Evolutionary conservation across 805 yeast genomes (phyloP).

Genomic region (Monosporozyma servazzii): DNA sequence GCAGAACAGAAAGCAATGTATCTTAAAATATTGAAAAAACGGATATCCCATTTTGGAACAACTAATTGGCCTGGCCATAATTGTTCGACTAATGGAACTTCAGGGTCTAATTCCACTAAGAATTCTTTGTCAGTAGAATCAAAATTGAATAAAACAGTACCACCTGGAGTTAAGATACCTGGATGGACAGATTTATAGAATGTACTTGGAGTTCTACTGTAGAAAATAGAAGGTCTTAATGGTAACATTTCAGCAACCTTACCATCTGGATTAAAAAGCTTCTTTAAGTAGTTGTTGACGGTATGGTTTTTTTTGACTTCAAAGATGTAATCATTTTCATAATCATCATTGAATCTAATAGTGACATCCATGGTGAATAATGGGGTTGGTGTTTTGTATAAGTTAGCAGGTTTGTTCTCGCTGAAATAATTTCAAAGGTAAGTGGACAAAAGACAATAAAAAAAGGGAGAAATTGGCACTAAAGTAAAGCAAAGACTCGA

Average conservation of each 20-base stretch:
- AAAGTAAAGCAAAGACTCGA: background rate
- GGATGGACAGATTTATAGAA: constrained; percentile 41
- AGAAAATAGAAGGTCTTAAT: constrained; percentile 71
- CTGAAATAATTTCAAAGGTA: background rate
- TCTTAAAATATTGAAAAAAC: background rate
- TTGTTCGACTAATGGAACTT: constrained; percentile 46
- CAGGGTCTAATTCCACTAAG: constrained; percentile 37
- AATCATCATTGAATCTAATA: constrained; percentile 75
- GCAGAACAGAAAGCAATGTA: constrained; percentile 27
- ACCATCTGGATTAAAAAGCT: constrained; percentile 36
- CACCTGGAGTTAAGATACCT: constrained; percentile 76
- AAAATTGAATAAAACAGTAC: constrained; percentile 61
- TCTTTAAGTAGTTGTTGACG: constrained; percentile 47
- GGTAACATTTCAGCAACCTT: constrained; percentile 47
- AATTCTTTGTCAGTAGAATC: constrained; percentile 43
- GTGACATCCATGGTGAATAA: constrained; percentile 32
- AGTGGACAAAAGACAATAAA: background rate
- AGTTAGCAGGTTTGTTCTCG: background rate
- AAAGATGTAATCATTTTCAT: constrained; percentile 84
- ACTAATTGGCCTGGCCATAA: constrained; percentile 89
- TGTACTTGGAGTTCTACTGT: constrained; percentile 51
- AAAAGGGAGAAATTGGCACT: background rate
- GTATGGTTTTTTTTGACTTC: constrained; percentile 49
- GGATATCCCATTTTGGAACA: constrained; percentile 19
- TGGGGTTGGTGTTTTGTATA: background rate